Percentiles rank a stretch among this genome's conserved stretches.
phyloP scores from a whole-genome alignment of 768 basidiomycete species.

The Boletus insuetus region DNA sequence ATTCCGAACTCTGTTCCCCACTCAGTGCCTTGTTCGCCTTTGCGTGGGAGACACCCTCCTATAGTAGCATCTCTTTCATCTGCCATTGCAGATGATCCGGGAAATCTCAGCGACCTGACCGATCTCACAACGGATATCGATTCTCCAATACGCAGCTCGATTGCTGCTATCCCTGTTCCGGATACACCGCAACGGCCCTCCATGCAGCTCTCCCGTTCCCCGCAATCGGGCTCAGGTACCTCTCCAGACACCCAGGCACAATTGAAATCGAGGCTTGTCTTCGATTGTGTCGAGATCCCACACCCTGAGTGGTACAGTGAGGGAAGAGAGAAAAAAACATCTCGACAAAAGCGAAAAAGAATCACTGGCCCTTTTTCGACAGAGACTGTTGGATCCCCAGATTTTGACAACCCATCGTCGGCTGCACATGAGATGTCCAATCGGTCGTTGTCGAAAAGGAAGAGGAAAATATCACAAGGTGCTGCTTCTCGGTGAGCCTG shows the following conservation, averaged over 20 bases:
- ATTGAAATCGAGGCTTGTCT: constrained; percentile 15
- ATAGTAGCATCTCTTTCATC: neutral
- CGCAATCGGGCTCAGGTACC: neutral
- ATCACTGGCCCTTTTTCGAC: neutral
- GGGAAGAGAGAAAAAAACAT: neutral
- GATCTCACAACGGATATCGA: constrained; percentile 27
- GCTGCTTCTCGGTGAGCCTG: constrained; percentile 32
- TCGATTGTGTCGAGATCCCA: constrained; percentile 24
- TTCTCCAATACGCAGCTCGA: constrained; percentile 10
- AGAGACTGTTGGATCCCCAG: neutral
- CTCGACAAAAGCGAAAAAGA: constrained; percentile 17
- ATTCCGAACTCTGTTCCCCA: too few relatives aligned
- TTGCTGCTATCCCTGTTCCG: neutral
- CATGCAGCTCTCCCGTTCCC: neutral
- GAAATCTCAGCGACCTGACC: constrained; percentile 28
- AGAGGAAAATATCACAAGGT: constrained; percentile 18
- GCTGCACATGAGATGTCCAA: neutral
- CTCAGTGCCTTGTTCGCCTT: neutral
- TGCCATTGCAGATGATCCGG: constrained; percentile 8
- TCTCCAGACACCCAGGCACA: neutral
- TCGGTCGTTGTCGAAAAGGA: constrained; percentile 12
- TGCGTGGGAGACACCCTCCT: neutral
- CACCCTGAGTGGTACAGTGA: constrained; percentile 11
- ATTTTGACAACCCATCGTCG: neutral
- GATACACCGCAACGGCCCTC: neutral